Evolutionary conservation across 495 filamentous ascomycete species (phyloP).

Genomic region (Trichoderma virens): DNA sequence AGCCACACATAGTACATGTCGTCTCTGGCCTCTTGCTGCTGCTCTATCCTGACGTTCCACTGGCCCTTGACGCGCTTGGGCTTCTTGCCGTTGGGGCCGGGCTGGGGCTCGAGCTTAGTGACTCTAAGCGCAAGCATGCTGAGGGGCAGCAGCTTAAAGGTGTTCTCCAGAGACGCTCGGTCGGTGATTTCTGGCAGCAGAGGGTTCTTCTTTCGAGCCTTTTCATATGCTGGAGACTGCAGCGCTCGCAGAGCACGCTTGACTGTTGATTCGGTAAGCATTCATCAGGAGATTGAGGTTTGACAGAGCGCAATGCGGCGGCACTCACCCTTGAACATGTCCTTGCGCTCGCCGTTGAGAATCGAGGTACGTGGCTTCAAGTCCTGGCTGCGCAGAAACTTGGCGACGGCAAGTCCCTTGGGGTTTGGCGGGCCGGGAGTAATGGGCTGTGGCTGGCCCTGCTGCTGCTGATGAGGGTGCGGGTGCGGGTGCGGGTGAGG

Average conservation of each 20-base stretch:
- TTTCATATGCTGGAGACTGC: constrained; percentile 77
- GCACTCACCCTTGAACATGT: constrained; percentile 84
- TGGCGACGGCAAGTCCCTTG: constrained; percentile 79
- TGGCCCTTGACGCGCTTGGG: constrained; percentile 88
- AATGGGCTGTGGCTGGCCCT: constrained; percentile 49
- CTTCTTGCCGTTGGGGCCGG: constrained; percentile 67
- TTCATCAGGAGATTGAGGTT: background rate
- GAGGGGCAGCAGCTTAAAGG: constrained; percentile 90
- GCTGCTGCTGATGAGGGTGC: constrained; percentile 54
- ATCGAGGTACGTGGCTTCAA: constrained; percentile 90
- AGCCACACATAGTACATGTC: constrained; percentile 96
- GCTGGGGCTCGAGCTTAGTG: constrained; percentile 66
- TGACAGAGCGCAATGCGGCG: background rate
- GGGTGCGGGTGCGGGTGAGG: constrained; percentile 60
- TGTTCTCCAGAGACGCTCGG: constrained; percentile 77
- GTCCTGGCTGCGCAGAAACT: constrained; percentile 76
- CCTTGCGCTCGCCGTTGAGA: constrained; percentile 91
- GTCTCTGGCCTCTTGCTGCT: constrained; percentile 85
- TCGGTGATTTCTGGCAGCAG: constrained; percentile 82
- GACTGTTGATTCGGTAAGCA: constrained; percentile 45
- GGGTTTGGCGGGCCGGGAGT: constrained; percentile 74
- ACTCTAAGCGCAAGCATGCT: constrained; percentile 94
- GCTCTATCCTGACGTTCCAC: constrained; percentile 95
- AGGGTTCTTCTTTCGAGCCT: constrained; percentile 82
- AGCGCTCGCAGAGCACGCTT: constrained; percentile 95